Evolutionary conservation across 495 filamentous ascomycete genomes (phyloP), one percentile per base, ranked within the genome.

Genomic region (Penicillium antarcticum): DNA sequence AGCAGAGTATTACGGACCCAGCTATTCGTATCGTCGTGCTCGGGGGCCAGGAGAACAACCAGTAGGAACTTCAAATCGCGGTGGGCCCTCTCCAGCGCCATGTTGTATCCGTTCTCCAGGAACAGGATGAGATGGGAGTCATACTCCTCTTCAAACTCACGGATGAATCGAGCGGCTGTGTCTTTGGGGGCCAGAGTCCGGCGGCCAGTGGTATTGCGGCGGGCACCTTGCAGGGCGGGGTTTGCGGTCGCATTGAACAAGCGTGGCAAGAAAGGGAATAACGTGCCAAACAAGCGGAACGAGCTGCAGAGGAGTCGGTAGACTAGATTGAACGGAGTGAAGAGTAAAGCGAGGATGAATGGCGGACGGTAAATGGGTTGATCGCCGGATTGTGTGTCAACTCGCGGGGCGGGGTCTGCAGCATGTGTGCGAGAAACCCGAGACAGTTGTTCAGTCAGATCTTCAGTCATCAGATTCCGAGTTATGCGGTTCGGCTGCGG

Each of bases 121-220:
- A 92, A 95, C 0, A 81, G 78, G 11, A 97, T 68, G 13, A 70
- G 67, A 53, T 87, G 76, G 9, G 71, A 67, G 3, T 88, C 90
- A 67, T 95, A 94, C 56, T 95, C 88, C 62, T 97, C 94, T 63
- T 96, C 90, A 57, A 98, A 96, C 50, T 96, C 89, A 3, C 91
- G 83, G 56, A 87, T 86, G 62, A 97, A 94, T 36, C 94, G 76
- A 31, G 88, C 85, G 0, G 92, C 91, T 0, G 91, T 92, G 61
- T 97, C 94, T 32, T 88, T 81, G 2, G 94, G 89, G 52, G 84
- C 85, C 14, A 95, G 70, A 8, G 87, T 74, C 57, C 87, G 78
- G 35, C 92, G 82, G 4, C 87, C 87, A 45, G 73, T 83, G 0
- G 83, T 84, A 49, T 81, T 83, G 34, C 83, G 75, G 46, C 82